These are phyloP conservation scores for Boletales sp. DNA, from an alignment of 768 basidiomycete species.

Conservation along the genomic window DNA sequence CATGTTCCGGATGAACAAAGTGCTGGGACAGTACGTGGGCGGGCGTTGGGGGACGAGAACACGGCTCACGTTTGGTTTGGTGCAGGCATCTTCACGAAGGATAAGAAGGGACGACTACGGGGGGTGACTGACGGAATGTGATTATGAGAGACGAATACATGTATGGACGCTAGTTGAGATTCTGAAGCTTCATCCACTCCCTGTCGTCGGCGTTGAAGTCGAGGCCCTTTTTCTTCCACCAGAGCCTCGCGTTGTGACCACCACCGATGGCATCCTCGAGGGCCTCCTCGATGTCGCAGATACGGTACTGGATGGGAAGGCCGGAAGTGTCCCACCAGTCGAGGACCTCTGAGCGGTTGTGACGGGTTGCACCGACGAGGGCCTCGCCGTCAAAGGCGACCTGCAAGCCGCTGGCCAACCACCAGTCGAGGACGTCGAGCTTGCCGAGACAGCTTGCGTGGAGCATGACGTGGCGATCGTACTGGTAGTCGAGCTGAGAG, in stretches of 20 bases:
- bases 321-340: constrained; percentile 88
- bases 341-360: constrained; percentile 77
- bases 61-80: neutral
- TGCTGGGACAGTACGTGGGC: constrained; percentile 63
- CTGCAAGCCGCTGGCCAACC: constrained; percentile 74
- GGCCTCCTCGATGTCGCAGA: constrained; percentile 92
- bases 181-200: constrained; percentile 86
- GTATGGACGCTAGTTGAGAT: constrained; percentile 62
- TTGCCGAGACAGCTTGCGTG: constrained; percentile 79
- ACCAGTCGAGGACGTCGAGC: constrained; percentile 80
- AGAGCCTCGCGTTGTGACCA: constrained; percentile 68
- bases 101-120: too few species aligned
- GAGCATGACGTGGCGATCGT: constrained; percentile 72
- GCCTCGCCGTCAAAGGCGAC: constrained; percentile 79
- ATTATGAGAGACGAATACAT: neutral
- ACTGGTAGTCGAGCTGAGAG: constrained; percentile 73
- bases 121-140: too few species aligned
- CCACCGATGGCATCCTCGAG: constrained; percentile 83
- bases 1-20: constrained; percentile 96
- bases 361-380: constrained; percentile 73
- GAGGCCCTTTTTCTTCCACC: constrained; percentile 82
- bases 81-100: constrained; percentile 32
- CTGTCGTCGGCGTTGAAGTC: constrained; percentile 82
- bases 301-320: constrained; percentile 77
- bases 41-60: too few species aligned